Base-by-base conservation (phyloP, 139 green algal species). In the Trebouxia sp. region DNA sequence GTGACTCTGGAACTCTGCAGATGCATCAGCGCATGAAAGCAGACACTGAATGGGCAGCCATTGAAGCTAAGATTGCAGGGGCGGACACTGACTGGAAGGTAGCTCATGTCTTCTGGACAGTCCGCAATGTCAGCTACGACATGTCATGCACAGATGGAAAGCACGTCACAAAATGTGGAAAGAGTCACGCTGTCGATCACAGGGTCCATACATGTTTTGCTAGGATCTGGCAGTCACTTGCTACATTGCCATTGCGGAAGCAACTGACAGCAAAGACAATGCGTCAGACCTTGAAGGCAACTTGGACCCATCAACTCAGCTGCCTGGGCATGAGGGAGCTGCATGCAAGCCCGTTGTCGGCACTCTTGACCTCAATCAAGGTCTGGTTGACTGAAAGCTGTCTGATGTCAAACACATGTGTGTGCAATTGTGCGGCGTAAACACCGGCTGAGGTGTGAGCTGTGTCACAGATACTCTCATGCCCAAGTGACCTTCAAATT, bases 1-100 rank as follows among this genome's bases (percentile, higher is more conserved):
- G n/a, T 43, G 62, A 10, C 0, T 53, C n/a, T n/a, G n/a, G n/a
- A 37, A 10, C 35, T 42, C 39, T 80, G 65, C 88, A 94, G 90
- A 80, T 82, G 12, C 89, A 95, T 80, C 62, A 92, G 8, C 82
- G 87, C n/a, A 96, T 97, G 92, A 95, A 92, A 83, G 86, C 87
- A 0, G 88, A 94, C 58, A 65, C 80, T 0, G 91, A 94, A 39
- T 97, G 92, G 92, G 85, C 93, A 20, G 74, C 76, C 0, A 37
- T 97, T 5, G 91, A 92, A 8, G 50, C 35, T 0, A 93, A 94
- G 62, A 78, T 95, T 0, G 51, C 80, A 38, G 89, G 89, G 28
- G 84, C 28, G 0, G 88, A 93, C 15, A 26, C 14, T 1, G 75
- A 67, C 0, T 96, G 90, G 76, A 80, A 89, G 80, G 80, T 76